These are phyloP conservation scores for Bretschneidera sinensis DNA, from an alignment of 345 rosid species.

Conservation along the genomic window DNA sequence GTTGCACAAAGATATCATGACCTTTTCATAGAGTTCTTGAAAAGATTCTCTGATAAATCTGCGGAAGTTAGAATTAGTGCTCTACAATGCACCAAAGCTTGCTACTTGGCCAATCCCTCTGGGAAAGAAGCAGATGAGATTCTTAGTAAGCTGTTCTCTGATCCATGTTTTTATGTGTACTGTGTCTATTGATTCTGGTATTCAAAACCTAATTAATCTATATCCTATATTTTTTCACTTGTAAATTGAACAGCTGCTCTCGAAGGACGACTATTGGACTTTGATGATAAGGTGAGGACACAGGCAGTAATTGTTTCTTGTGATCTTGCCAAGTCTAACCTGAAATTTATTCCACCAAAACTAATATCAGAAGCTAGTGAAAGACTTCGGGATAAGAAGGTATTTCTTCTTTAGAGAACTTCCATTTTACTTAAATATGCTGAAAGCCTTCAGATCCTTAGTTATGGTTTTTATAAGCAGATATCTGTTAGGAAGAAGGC, in stretches of 20 bases:
- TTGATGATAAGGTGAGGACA: conserved; percentile 78
- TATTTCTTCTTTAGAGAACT: conserved; percentile 15
- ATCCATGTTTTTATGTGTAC: conserved; percentile 9
- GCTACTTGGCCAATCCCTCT: conserved; percentile 55
- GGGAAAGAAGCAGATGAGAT: conserved; percentile 54
- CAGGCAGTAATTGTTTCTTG: conserved; percentile 71
- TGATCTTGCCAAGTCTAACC: conserved; percentile 63
- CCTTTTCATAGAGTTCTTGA: conserved; percentile 72
- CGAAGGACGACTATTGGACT: conserved; percentile 76
- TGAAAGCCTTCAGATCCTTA: conserved; percentile 10
- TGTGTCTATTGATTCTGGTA: conserved; percentile 19
- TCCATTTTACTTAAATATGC: conserved; percentile 1
- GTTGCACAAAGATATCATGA: conserved; percentile 49
- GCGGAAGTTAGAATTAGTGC: conserved; percentile 80
- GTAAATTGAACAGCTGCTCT: conserved; percentile 55
- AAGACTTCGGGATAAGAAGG: conserved; percentile 98
- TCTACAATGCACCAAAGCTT: conserved; percentile 59
- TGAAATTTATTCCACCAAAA: conserved; percentile 42
- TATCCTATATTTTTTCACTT: conserved; percentile 17
- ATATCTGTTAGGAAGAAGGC: conserved; percentile 82
- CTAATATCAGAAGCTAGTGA: conserved; percentile 61
- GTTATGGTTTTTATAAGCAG: conserved; percentile 37
- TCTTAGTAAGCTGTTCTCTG: conserved; percentile 45
- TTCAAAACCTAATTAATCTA: conserved; percentile 12
- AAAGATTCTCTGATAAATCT: conserved; percentile 87